phyloP scores from a whole-genome alignment of 306 rosid species.

The Cucumis hystrix region DNA sequence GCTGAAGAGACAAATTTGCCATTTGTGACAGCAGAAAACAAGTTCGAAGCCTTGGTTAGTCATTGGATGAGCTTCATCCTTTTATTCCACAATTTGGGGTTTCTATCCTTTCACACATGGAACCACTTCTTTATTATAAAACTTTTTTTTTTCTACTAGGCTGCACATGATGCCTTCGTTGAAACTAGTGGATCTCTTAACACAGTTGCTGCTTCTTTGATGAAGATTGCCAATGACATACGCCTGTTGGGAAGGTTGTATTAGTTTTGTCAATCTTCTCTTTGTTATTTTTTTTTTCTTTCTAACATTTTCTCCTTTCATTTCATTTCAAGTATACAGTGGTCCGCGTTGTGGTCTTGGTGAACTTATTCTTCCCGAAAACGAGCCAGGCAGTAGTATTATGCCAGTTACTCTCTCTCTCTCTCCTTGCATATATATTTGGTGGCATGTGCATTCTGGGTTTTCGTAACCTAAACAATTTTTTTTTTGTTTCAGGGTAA shows the following conservation, averaged over 20 bases:
- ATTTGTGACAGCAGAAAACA: slow-evolving; percentile 89
- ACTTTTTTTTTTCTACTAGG: slow-evolving; percentile 35
- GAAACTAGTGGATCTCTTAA: slow-evolving; percentile 88
- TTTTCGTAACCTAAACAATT: slow-evolving; percentile 1
- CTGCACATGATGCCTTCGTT: slow-evolving; percentile 98
- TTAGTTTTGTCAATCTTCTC: background rate
- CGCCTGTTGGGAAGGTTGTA: slow-evolving; percentile 82
- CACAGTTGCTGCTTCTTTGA: slow-evolving; percentile 74
- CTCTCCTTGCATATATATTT: background rate
- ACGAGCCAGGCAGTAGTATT: slow-evolving; percentile 99
- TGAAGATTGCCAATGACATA: slow-evolving; percentile 92
- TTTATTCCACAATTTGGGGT: slow-evolving; percentile 4
- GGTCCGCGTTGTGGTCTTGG: slow-evolving; percentile 99
- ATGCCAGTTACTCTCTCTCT: slow-evolving; percentile 63
- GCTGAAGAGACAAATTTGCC: slow-evolving; percentile 85
- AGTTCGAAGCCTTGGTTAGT: slow-evolving; percentile 98
- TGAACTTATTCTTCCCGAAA: slow-evolving; percentile 97
- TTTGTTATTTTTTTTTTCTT: background rate
- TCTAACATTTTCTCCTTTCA: slow-evolving; percentile 7
- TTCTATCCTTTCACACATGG: slow-evolving; percentile 12
- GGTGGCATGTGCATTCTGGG: background rate
- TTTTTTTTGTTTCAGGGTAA: slow-evolving; percentile 63
- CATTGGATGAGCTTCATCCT: slow-evolving; percentile 2
- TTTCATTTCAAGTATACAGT: slow-evolving; percentile 27
- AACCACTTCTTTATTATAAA: slow-evolving; percentile 10